These are phyloP conservation scores for Helianthus tuberosus DNA, from an alignment of 129 eudicot genomes.

Conservation along the genomic window DNA sequence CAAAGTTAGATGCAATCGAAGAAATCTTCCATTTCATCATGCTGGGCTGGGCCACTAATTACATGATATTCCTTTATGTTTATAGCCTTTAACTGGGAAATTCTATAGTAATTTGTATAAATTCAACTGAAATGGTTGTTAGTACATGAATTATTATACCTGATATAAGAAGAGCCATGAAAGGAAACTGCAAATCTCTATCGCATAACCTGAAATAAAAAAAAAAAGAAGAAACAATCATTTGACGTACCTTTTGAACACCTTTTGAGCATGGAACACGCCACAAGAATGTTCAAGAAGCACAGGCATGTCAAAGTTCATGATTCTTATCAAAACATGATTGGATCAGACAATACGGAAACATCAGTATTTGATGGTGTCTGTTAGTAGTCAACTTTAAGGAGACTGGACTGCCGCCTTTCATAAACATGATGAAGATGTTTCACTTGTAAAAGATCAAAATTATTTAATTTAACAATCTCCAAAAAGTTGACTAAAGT, in stretches of 20 bases:
- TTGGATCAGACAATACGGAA: slow-evolving; percentile 25
- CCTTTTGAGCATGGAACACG: not conserved
- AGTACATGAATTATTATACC: slow-evolving; percentile 42
- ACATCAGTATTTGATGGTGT: slow-evolving; percentile 33
- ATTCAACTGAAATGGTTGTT: slow-evolving; percentile 6
- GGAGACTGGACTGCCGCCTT: slow-evolving; percentile 21
- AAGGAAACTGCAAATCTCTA: slow-evolving; percentile 79
- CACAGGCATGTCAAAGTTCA: slow-evolving; percentile 38
- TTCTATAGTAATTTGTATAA: not conserved
- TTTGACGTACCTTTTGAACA: slow-evolving; percentile 14
- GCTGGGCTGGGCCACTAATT: not conserved
- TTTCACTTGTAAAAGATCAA: slow-evolving; percentile 25
- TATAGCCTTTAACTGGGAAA: slow-evolving; percentile 1
- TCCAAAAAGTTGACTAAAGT: slow-evolving; percentile 4
- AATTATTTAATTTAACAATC: not conserved
- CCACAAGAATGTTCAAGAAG: slow-evolving; percentile 21
- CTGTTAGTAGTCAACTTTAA: slow-evolving; percentile 19
- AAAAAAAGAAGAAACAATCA: not conserved
- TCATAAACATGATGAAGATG: slow-evolving; percentile 36
- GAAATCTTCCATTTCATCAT: not conserved
- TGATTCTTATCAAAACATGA: slow-evolving; percentile 17
- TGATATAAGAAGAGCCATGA: slow-evolving; percentile 89
- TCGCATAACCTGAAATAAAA: slow-evolving; percentile 55
- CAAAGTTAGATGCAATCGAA: not conserved
- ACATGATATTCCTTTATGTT: not conserved